Percentiles rank a stretch among this genome's conserved stretches.
Evolutionary conservation across 176 grass and related monocot genomes (phyloP).

Genomic region (Paspalum notatum): DNA sequence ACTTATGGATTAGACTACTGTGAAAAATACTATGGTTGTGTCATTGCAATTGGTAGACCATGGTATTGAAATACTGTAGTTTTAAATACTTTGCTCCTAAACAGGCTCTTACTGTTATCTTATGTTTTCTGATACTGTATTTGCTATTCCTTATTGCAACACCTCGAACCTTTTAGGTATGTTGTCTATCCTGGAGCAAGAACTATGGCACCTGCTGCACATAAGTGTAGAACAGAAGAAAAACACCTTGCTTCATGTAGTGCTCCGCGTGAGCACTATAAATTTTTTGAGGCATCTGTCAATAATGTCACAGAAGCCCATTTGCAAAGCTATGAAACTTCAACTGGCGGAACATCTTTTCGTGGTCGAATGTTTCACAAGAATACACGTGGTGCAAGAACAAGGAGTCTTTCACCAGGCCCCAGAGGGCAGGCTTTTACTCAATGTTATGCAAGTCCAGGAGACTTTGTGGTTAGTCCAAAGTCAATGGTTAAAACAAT

Average conservation of each 20-base stretch:
- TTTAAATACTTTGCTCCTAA: too few relatives aligned
- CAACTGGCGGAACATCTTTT: conserved; percentile 41
- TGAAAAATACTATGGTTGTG: too few relatives aligned
- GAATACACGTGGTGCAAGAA: conserved; percentile 50
- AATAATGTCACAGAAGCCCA: conserved; percentile 49
- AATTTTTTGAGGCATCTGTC: conserved; percentile 37
- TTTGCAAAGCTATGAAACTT: conserved; percentile 46
- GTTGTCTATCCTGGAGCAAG: conserved; percentile 47
- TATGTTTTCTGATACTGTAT: conserved; percentile 26
- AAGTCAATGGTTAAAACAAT: conserved; percentile 49
- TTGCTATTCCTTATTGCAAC: conserved; percentile 27
- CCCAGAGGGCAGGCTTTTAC: conserved; percentile 45
- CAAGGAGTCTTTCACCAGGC: conserved; percentile 55
- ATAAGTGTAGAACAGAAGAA: conserved; percentile 32
- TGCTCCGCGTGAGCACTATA: conserved; percentile 50
- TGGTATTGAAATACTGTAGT: too few relatives aligned
- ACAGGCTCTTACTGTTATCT: too few relatives aligned
- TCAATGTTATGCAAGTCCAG: conserved; percentile 49
- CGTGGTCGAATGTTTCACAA: conserved; percentile 58
- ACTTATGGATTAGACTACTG: too few relatives aligned
- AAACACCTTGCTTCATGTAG: conserved; percentile 48
- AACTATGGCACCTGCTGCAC: conserved; percentile 34
- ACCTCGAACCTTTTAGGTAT: conserved; percentile 45
- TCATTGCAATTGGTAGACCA: too few relatives aligned
- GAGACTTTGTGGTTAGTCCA: conserved; percentile 56